Base-by-base conservation (phyloP, 2,329 filamentous ascomycete species). In the Diaporthe sp. region DNA sequence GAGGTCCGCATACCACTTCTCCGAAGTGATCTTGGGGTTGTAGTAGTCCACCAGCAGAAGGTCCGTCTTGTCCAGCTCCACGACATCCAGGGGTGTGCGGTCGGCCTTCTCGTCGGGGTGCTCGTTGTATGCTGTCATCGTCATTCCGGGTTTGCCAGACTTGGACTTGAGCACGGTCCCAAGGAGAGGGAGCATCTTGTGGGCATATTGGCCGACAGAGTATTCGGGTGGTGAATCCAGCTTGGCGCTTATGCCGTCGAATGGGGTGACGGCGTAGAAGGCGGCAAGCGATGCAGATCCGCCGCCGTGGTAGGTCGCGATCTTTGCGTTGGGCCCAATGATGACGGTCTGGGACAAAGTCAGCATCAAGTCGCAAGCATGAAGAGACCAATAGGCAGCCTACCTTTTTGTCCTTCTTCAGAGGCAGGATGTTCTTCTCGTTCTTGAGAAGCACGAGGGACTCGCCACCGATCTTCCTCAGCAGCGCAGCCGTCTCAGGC, bases 381-480 rank as follows among this genome's bases (percentile, higher is more conserved):
- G 15, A 22, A 15, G 9, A 10, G 46, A 15, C 53, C 3, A 17
- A 9, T 13, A 31, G 15, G 42, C 15, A 17, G 53, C 78, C 71
- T 74, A 89, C 85, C 78, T 90, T 92, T 79, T 91, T 92, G 53
- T 90, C 86, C 79, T 91, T 92, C 46, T 88, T 88, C 4, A 93
- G 82, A 0, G 94, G 94, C 1, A 96, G 85, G 0, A 92, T 81
- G 19, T 85, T 86, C 51, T 88, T 88, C 17, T 94, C 89, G 78
- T 96, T 96, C 84, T 95, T 95, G 67, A 95, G 85, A 17, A 96
- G 86, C 1, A 95, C 93, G 12, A 94, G 91, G 4, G 91, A 91
- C 80, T 95, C 92, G 6, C 91, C 89, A 25, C 92, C 93, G 34
- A 94, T 87, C 72, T 88, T 87, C 25, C 94, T 88, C 31, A 95